These are phyloP conservation scores for Metschnikowia vanudenii DNA, from an alignment of 805 yeast species.

Conservation along the genomic window DNA sequence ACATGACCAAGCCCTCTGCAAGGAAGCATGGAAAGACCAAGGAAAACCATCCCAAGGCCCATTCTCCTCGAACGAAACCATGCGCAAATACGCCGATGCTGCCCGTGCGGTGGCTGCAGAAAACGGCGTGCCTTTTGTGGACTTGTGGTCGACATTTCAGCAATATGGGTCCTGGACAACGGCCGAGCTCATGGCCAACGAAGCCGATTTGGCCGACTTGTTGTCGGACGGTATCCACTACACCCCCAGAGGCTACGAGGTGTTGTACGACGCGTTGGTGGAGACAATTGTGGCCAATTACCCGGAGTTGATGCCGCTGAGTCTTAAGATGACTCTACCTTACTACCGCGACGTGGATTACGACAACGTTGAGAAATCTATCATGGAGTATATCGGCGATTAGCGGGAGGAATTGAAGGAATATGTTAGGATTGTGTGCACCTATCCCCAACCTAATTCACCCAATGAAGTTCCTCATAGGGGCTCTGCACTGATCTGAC, in stretches of 20 bases:
- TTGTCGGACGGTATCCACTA: conserved; percentile 60
- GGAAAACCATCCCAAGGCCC: conserved; percentile 20
- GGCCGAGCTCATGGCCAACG: conserved; percentile 34
- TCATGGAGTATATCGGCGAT: conserved; percentile 10
- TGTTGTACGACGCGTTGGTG: conserved; percentile 46
- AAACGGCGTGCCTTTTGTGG: conserved; percentile 55
- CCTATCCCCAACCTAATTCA: too few relatives aligned
- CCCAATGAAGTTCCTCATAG: too few relatives aligned
- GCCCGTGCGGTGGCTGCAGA: conserved; percentile 45
- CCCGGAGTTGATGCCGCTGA: conserved; percentile 49
- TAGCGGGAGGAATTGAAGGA: too few relatives aligned
- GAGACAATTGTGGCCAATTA: conserved; percentile 38
- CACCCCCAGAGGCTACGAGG: conserved; percentile 50
- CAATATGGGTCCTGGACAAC: conserved; percentile 32
- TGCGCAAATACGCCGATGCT: conserved; percentile 51
- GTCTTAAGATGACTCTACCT: conserved; percentile 37
- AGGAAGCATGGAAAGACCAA: background rate
- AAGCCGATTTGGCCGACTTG: conserved; percentile 19
- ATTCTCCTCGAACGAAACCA: conserved; percentile 39
- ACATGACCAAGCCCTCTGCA: conserved; percentile 37
- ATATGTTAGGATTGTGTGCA: too few relatives aligned
- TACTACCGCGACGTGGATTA: conserved; percentile 36
- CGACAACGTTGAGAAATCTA: conserved; percentile 7
- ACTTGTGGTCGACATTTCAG: conserved; percentile 48
- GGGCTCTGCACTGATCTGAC: too few relatives aligned